Conservation (phyloP, 2,329 filamentous ascomycete species). For the Colletotrichum truncatum region DNA sequence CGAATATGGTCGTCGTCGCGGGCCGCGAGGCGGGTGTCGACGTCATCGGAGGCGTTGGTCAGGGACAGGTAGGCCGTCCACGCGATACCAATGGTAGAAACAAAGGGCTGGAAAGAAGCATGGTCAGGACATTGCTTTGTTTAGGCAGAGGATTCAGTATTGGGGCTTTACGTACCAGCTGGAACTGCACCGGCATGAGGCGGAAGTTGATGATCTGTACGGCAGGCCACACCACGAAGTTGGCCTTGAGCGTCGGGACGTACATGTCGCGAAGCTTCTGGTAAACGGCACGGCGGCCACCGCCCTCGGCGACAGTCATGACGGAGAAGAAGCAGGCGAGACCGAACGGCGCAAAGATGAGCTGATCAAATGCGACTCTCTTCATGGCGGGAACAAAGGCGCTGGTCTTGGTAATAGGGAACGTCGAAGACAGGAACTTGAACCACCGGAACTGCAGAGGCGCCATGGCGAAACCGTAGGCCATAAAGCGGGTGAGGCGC, state of each 20-base stretch:
- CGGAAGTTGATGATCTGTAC: conserved; percentile 98
- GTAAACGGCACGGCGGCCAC: conserved; percentile 79
- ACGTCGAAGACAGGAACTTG: conserved; percentile 80
- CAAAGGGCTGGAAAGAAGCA: conserved; percentile 81
- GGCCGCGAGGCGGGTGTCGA: conserved; percentile 40
- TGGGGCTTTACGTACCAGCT: conserved; percentile 87
- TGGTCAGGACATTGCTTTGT: no score
- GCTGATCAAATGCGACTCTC: conserved; percentile 90
- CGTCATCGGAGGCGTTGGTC: conserved; percentile 85
- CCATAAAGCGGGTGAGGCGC: conserved; percentile 93
- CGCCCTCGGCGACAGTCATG: conserved; percentile 96
- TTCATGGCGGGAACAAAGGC: conserved; percentile 84
- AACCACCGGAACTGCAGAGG: conserved; percentile 98
- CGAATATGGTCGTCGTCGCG: conserved; percentile 44
- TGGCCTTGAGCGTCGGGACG: conserved; percentile 91
- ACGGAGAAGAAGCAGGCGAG: conserved; percentile 91
- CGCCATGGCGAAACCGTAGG: conserved; percentile 96
- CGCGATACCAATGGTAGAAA: conserved; percentile 93
- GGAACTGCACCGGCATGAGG: conserved; percentile 92
- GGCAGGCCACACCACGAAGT: conserved; percentile 93
- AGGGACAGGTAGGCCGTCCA: conserved; percentile 98
- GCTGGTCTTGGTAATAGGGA: conserved; percentile 83
- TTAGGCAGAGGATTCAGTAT: no score
- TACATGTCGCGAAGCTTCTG: conserved; percentile 95
- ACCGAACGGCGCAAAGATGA: conserved; percentile 91